phyloP scores from a whole-genome alignment of 352 stramenopile species.

The Pythium chondricola region DNA sequence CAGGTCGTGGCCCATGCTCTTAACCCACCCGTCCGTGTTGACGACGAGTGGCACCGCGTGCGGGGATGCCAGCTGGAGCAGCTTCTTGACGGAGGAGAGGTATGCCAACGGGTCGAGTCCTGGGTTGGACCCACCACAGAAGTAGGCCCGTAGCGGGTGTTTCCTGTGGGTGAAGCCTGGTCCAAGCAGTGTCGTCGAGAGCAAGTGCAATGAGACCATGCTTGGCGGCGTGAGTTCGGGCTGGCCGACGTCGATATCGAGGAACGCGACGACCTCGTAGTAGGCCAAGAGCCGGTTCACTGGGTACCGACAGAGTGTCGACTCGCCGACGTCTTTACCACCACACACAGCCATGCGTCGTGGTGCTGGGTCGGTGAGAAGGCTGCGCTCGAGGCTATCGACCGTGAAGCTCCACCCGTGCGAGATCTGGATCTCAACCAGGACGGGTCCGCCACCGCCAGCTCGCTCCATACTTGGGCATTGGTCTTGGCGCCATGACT shows the following conservation, averaged over 20 bases:
- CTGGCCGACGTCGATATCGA: conserved; percentile 95
- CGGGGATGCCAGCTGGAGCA: conserved; percentile 36
- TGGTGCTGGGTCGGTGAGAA: conserved; percentile 13
- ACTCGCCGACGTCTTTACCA: conserved; percentile 95
- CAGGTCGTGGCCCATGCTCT: conserved; percentile 95
- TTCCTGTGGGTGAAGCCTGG: conserved; percentile 91
- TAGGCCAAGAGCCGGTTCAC: conserved; percentile 87
- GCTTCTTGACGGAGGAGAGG: conserved; percentile 60
- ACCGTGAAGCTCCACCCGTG: conserved; percentile 42
- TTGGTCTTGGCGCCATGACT: conserved; percentile 30
- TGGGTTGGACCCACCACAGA: conserved; percentile 70
- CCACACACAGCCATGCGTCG: conserved; percentile 90
- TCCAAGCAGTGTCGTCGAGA: conserved; percentile 85
- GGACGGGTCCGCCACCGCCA: conserved; percentile 53
- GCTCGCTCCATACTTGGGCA: conserved; percentile 41
- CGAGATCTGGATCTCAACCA: conserved; percentile 60
- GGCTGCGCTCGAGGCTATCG: conserved; percentile 33
- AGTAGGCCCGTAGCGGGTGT: conserved; percentile 60
- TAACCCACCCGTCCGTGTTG: conserved; percentile 97
- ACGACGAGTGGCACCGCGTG: conserved; percentile 85
- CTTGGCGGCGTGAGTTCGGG: conserved; percentile 92
- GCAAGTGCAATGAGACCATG: conserved; percentile 87
- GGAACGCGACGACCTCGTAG: conserved; percentile 80
- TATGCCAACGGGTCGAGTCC: conserved; percentile 72
- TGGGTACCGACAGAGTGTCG: conserved; percentile 91